Base-by-base conservation (phyloP, 257 asterid genomes). In the Plantago major region DNA sequence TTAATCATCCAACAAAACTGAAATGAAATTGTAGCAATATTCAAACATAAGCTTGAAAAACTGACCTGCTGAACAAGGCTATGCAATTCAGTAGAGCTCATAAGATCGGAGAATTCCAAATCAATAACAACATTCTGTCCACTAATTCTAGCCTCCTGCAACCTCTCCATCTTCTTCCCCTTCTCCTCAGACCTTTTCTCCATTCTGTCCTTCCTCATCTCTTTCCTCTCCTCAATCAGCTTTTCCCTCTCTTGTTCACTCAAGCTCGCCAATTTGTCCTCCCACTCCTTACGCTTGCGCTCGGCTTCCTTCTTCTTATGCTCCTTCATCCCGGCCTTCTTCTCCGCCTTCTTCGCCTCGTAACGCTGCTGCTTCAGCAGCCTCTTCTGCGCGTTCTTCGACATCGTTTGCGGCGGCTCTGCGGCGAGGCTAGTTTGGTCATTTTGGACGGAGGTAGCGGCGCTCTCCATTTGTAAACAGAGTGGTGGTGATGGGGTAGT, bases 31-130 rank as follows among this genome's bases (percentile, higher is more conserved):
- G 40, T 33, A 33, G 8, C 40, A 33, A 4, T 33, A 44, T 43
- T 14, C 14, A 44, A 72, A 55, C 22, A 50, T 2, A 14, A 49
- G 11, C n/a, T 7, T 0, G 3, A 11, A 22, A 10, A 59, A 4
- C 51, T 8, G n/a, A 92, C 99, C 97, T 93, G 99, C 46, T 93
- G 96, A 71, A 86, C 89, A 64, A 93, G 96, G 81, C 99, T 93
- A 63, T 74, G 71, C 71, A 86, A 81, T 69, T 92, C 88, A 38
- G 58, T 48, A 47, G 89, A 46, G 67, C 46, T 84, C 99, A 93
- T 93, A 62, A 89, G 87, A 74, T 84, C 71, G 4, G 88, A 80
- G 50, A 89, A 93, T 54, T 93, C 95, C 40, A 93, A 95, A 68
- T 93, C 99, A 46, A 93, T 69, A 49, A 89, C 90, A 13, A 93